Conservation (phyloP, 2,329 filamentous ascomycete species). For the Alternaria sp. region DNA sequence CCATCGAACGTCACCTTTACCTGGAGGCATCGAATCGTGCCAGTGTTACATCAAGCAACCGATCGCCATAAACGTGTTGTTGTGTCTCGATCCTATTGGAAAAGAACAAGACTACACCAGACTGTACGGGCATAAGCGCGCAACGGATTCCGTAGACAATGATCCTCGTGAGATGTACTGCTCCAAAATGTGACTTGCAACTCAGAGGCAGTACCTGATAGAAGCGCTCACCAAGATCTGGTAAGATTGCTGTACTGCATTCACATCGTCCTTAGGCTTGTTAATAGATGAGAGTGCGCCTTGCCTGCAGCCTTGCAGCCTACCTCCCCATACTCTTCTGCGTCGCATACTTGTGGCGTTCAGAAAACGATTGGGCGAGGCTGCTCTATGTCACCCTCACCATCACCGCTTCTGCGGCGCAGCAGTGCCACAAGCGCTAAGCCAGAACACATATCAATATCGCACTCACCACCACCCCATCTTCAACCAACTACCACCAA, state of each 20-base stretch:
- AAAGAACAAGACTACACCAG: not conserved
- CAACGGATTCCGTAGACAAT: too few relatives aligned
- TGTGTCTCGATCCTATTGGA: not conserved
- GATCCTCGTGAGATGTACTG: too few relatives aligned
- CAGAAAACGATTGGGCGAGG: not conserved
- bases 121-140: too few relatives aligned
- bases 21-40: too few relatives aligned
- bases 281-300: not conserved
- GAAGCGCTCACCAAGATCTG: not conserved
- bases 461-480: not conserved
- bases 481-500: not conserved
- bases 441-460: not conserved
- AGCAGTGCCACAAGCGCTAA: constrained; percentile 11
- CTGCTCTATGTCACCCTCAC: not conserved
- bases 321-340: not conserved
- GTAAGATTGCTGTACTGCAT: not conserved
- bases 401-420: constrained; percentile 2
- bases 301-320: not conserved
- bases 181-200: not conserved
- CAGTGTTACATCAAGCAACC: not conserved
- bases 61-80: not conserved
- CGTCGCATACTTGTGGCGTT: not conserved
- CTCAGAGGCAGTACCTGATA: not conserved
- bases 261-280: not conserved
- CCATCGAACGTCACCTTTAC: not conserved